Conservation (phyloP, 2,329 filamentous ascomycete genomes). For the Didymella segeticola region DNA sequence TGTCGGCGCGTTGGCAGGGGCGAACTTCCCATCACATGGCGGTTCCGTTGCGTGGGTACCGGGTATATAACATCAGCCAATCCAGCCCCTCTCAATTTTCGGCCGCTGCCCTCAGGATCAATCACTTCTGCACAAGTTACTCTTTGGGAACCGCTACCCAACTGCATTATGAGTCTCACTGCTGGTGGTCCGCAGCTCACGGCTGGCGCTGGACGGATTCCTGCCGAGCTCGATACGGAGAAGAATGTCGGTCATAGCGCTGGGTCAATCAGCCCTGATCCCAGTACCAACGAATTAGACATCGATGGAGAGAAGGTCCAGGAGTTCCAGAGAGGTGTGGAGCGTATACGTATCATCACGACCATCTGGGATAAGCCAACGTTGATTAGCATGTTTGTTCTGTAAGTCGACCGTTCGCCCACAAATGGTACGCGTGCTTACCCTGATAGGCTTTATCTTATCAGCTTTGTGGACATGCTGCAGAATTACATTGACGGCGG, state of each 20-base stretch:
- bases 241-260: conserved; percentile 23
- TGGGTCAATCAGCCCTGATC: conserved; percentile 17
- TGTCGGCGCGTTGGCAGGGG: conserved; percentile 26
- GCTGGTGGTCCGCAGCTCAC: conserved; percentile 15
- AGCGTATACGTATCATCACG: conserved; percentile 51
- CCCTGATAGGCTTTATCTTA: conserved; percentile 52
- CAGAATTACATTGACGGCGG: conserved; percentile 52
- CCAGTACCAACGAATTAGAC: conserved; percentile 21
- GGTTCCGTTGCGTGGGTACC: conserved; percentile 21
- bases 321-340: conserved; percentile 48
- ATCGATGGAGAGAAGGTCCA: conserved; percentile 28
- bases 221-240: conserved; percentile 28
- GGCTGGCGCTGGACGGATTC: conserved; percentile 22
- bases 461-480: conserved; percentile 58
- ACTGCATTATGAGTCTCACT: conserved; percentile 21
- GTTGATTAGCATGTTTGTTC: conserved; percentile 47
- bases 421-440: not conserved
- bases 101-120: conserved; percentile 18
- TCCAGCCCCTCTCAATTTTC: conserved; percentile 5
- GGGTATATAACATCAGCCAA: conserved; percentile 22
- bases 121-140: conserved; percentile 19
- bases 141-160: conserved; percentile 9
- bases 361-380: conserved; percentile 49
- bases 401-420: conserved; percentile 35
- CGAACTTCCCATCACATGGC: conserved; percentile 3